These are phyloP conservation scores for Trametes sp. DNA, from an alignment of 1,284 basidiomycete genomes.

Conservation along the genomic window DNA sequence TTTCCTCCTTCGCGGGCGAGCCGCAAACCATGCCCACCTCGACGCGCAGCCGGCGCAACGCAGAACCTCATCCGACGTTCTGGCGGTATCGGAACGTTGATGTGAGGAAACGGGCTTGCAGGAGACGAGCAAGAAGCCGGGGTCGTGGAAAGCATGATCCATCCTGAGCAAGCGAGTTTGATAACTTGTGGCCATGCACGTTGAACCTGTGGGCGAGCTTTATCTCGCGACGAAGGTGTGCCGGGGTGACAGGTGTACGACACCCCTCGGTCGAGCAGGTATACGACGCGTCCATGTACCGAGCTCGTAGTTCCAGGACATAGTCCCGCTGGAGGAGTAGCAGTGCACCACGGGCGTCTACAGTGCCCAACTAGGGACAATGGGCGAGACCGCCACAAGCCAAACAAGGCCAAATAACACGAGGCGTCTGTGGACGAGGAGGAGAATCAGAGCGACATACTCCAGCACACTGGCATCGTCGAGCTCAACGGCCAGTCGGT, in stretches of 20 bases:
- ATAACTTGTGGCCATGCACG: no score
- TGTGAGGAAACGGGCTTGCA: neutral
- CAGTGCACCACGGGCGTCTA: conserved; percentile 8
- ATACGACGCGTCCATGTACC: no score
- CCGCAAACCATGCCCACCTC: conserved; percentile 11
- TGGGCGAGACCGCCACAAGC: conserved; percentile 22
- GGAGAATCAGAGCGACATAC: conserved; percentile 22
- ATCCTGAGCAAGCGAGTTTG: neutral
- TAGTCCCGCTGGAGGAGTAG: neutral
- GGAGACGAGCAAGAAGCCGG: neutral
- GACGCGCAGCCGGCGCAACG: neutral
- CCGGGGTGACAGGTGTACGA: neutral
- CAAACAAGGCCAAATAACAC: conserved; percentile 36
- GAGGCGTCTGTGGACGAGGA: conserved; percentile 31
- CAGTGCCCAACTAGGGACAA: conserved; percentile 19
- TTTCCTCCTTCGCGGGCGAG: conserved; percentile 7
- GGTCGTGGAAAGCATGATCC: conserved; percentile 19
- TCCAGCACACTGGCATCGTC: conserved; percentile 35
- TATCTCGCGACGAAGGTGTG: neutral
- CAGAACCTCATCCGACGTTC: neutral
- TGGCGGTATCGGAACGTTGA: neutral
- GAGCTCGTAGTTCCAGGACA: neutral
- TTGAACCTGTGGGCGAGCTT: no score
- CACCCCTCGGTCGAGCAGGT: neutral
- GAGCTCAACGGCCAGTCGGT: conserved; percentile 39